These are phyloP conservation scores for Prunus davidiana DNA, from an alignment of 306 rosid genomes.

Conservation along the genomic window DNA sequence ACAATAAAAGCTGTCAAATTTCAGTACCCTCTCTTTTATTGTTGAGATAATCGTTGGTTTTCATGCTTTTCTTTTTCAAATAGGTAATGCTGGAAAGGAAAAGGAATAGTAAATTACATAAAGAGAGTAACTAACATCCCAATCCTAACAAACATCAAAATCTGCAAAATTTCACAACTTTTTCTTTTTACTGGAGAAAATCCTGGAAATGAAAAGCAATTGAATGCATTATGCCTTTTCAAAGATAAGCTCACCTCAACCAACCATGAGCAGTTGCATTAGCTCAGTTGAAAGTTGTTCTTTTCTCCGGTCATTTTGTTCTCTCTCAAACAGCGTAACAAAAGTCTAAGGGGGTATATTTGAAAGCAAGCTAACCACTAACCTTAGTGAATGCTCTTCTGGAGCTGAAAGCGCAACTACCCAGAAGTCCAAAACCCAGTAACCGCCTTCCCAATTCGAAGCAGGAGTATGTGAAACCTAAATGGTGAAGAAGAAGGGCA, in stretches of 20 bases:
- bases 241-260: slow-evolving; percentile 5
- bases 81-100: background rate
- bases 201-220: slow-evolving; percentile 7
- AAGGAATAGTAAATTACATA: slow-evolving; percentile 24
- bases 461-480: slow-evolving; percentile 25
- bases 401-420: slow-evolving; percentile 26
- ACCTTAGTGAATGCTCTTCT: slow-evolving; percentile 14
- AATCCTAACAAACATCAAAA: slow-evolving; percentile 52
- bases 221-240: background rate
- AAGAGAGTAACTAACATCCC: slow-evolving; percentile 32
- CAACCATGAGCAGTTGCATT: background rate
- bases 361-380: background rate
- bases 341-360: slow-evolving; percentile 12
- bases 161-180: slow-evolving; percentile 25
- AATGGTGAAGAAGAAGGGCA: slow-evolving; percentile 26
- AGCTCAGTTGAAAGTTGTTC: slow-evolving; percentile 24
- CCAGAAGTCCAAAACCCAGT: slow-evolving; percentile 22
- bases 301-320: background rate
- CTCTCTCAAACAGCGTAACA: slow-evolving; percentile 19
- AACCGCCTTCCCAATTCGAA: slow-evolving; percentile 26
- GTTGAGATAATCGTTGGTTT: background rate
- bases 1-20: slow-evolving; percentile 40
- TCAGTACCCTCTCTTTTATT: slow-evolving; percentile 7
- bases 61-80: background rate
- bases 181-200: background rate